phyloP scores from a whole-genome alignment of 2,329 filamentous ascomycete species.

The Pezicula neosporulosa region DNA sequence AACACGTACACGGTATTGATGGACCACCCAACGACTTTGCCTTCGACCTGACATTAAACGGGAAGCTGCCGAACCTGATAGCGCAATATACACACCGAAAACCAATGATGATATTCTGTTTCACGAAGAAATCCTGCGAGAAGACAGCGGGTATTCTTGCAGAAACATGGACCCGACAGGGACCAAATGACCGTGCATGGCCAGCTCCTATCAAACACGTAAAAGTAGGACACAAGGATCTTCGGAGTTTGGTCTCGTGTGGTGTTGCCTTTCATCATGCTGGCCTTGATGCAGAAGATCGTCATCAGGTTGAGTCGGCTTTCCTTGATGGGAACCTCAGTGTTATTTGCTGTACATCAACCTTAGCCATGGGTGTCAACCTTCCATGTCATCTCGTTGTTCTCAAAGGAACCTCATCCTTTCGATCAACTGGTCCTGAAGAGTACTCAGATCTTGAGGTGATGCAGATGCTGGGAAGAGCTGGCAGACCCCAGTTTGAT shows the following conservation, averaged over 20 bases:
- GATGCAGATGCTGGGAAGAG: slow-evolving; percentile 88
- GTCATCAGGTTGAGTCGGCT: slow-evolving; percentile 60
- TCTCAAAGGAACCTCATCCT: slow-evolving; percentile 74
- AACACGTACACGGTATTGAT: slow-evolving; percentile 67
- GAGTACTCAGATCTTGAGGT: slow-evolving; percentile 82
- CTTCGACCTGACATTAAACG: slow-evolving; percentile 69
- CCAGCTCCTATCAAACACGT: slow-evolving; percentile 48
- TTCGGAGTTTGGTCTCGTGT: slow-evolving; percentile 45
- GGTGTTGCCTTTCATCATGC: slow-evolving; percentile 84
- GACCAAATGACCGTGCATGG: slow-evolving; percentile 57
- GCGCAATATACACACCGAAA: slow-evolving; percentile 64
- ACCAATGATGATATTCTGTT: slow-evolving; percentile 81
- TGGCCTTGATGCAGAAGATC: slow-evolving; percentile 63
- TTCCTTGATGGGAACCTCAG: slow-evolving; percentile 70
- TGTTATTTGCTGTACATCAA: slow-evolving; percentile 85
- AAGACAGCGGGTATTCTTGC: slow-evolving; percentile 65
- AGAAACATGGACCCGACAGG: slow-evolving; percentile 57
- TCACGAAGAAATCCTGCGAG: slow-evolving; percentile 68
- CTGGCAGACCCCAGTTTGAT: slow-evolving; percentile 81
- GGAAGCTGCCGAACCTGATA: slow-evolving; percentile 64
- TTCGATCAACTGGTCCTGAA: slow-evolving; percentile 54
- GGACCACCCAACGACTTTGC: slow-evolving; percentile 64
- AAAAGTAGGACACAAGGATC: slow-evolving; percentile 52
- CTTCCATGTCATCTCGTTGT: slow-evolving; percentile 80
- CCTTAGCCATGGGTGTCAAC: slow-evolving; percentile 79